phyloP scores from a whole-genome alignment of 192 early-diverging fungal species.

The Helicostylum pulchrum region DNA sequence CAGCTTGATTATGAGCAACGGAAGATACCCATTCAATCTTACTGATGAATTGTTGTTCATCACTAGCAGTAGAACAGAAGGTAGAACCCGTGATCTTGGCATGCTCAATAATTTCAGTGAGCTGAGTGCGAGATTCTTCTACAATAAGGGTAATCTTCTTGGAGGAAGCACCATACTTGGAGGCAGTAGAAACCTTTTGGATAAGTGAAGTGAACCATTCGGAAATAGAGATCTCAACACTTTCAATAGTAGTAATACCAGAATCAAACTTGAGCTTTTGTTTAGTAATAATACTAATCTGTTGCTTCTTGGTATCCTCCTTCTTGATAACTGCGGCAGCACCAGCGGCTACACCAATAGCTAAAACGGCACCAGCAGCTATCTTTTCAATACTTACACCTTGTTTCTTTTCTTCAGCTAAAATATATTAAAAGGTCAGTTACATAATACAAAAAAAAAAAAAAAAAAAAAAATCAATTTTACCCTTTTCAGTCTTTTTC shows the following conservation, averaged over 20 bases:
- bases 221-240: constrained; percentile 12
- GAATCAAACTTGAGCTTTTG: too few species aligned
- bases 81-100: constrained; percentile 4
- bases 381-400: not conserved
- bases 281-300: not conserved
- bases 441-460: not conserved
- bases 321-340: constrained; percentile 3
- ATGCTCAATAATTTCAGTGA: constrained; percentile 16
- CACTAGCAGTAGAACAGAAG: not conserved
- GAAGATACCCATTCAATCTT: constrained; percentile 5
- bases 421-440: not conserved
- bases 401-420: constrained; percentile 6
- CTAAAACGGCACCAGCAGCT: not conserved
- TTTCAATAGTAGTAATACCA: not conserved
- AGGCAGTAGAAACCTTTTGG: not conserved
- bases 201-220: constrained; percentile 10
- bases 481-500: constrained; percentile 11
- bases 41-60: not conserved
- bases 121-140: not conserved
- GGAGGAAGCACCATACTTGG: not conserved
- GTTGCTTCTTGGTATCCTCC: not conserved
- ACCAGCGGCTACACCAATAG: constrained; percentile 1
- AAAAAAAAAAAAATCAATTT: not conserved
- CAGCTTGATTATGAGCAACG: not conserved
- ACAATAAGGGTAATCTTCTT: constrained; percentile 6